These are phyloP conservation scores for Acorus calamus DNA, from an alignment of 106 monocot species.

Conservation along the genomic window DNA sequence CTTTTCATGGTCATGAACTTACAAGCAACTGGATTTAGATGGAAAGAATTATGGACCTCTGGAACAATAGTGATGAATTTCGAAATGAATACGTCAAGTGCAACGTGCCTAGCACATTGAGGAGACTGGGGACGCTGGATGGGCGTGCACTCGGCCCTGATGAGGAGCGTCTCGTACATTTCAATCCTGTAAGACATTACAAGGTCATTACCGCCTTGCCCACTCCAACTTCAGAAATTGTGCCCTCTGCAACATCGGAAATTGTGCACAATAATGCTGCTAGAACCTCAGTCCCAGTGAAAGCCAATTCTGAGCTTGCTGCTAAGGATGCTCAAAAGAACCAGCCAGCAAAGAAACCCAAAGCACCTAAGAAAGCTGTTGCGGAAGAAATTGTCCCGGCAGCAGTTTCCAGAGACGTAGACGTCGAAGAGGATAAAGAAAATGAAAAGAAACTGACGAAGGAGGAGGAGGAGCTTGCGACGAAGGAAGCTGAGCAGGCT, in stretches of 20 bases:
- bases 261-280: too few relatives aligned
- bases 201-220: slow-evolving; percentile 1
- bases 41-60: slow-evolving; percentile 67
- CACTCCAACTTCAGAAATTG: slow-evolving; percentile 1
- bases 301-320: neutral
- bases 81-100: slow-evolving; percentile 58
- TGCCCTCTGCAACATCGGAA: too few relatives aligned
- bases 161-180: slow-evolving; percentile 36
- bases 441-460: slow-evolving; percentile 17
- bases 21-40: slow-evolving; percentile 21
- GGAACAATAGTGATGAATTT: slow-evolving; percentile 72
- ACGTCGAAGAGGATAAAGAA: slow-evolving; percentile 13
- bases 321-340: slow-evolving; percentile 6
- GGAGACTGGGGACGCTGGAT: slow-evolving; percentile 65
- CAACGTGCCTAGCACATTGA: slow-evolving; percentile 45
- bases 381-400: neutral
- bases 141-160: slow-evolving; percentile 59
- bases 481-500: slow-evolving; percentile 14
- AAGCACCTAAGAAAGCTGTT: slow-evolving; percentile 10
- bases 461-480: slow-evolving; percentile 35
- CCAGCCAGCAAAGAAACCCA: slow-evolving; percentile 19
- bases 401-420: slow-evolving; percentile 9
- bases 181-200: neutral
- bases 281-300: too few relatives aligned
- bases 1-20: neutral